Base-by-base conservation (phyloP, 306 rosid genomes). In the Alnus glutinosa region DNA sequence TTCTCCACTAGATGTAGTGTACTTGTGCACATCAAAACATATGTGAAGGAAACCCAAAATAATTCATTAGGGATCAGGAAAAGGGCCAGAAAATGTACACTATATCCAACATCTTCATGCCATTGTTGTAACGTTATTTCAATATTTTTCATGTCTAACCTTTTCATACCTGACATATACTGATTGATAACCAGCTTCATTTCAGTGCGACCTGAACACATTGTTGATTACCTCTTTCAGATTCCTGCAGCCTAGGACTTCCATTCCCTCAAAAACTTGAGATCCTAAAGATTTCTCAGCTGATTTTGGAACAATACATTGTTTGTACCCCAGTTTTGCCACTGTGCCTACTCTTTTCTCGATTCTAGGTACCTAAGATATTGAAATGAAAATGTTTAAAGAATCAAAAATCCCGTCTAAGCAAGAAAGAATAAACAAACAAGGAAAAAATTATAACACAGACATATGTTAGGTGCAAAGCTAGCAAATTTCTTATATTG, bases 321-420 rank as follows among this genome's bases (percentile, higher is more conserved):
- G 86, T 74, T 75, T 88, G 86, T 90, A 93, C 46, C 99, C 99
- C 81, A 93, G 80, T 89, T 95, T 91, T 0, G 90, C 93, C 79
- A 93, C 66, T 2, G 93, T 88, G 70, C 86, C 59, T 30, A 95
- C 77, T 84, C 99, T 91, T 89, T 87, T 95, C 48, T 95, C 99
- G 87, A 91, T 89, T 79, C 91, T 83, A 74, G 97, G 84, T 55
- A 95, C 98, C 98, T 94, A 86, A 48, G 54, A 7, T 77, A 30
- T 44, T n/a, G 55, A 16, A 32, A 48, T 23, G 15, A 42, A 67
- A 42, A 18, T 3, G 71, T 66, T 37, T 16, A 18, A 15, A 66
- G 46, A 36, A 11, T 30, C 16, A 30, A 0, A 61, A 61, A 32
- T 61, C 2, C 2, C 8, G 4, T 28, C 36, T 59, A 61, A 9